Percentiles rank a stretch among this genome's conserved stretches.
These are phyloP conservation scores for Trametes villosa DNA, from an alignment of 768 basidiomycete genomes.

Conservation along the genomic window DNA sequence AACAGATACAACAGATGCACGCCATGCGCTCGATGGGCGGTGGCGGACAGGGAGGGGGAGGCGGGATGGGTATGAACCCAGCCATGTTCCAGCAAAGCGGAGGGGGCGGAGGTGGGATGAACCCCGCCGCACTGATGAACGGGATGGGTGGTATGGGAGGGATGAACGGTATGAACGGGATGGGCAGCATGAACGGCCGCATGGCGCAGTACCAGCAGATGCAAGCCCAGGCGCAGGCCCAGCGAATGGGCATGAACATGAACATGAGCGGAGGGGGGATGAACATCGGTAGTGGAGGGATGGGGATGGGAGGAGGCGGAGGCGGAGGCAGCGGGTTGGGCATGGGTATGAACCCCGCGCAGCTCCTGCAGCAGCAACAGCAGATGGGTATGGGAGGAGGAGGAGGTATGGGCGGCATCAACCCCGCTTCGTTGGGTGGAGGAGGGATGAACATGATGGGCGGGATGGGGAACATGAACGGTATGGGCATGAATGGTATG, in stretches of 20 bases:
- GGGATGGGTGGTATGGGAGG: slow-evolving; percentile 20
- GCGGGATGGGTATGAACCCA: slow-evolving; percentile 21
- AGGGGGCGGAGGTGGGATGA: slow-evolving; percentile 24
- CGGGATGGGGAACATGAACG: slow-evolving; percentile 25
- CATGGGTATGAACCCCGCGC: slow-evolving; percentile 25
- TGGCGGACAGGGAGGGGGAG: slow-evolving; percentile 12
- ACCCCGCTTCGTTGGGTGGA: slow-evolving; percentile 27
- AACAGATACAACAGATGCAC: slow-evolving; percentile 29
- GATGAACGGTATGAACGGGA: slow-evolving; percentile 6
- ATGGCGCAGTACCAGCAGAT: slow-evolving; percentile 26
- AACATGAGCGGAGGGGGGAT: slow-evolving; percentile 13
- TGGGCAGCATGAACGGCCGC: slow-evolving; percentile 9
- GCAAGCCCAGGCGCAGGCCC: slow-evolving; percentile 22
- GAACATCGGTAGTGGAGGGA: slow-evolving; percentile 15
- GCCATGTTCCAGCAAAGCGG: slow-evolving; percentile 23
- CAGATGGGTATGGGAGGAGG: slow-evolving; percentile 27
- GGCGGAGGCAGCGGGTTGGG: slow-evolving; percentile 23
- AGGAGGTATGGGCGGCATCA: slow-evolving; percentile 22
- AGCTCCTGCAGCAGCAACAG: slow-evolving; percentile 19
- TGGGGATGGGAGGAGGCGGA: slow-evolving; percentile 20
- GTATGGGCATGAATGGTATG: slow-evolving; percentile 31
- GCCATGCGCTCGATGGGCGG: slow-evolving; percentile 21
- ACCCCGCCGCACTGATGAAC: slow-evolving; percentile 30
- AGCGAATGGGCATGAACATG: slow-evolving; percentile 23
- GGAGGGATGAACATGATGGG: slow-evolving; percentile 19